Evolutionary conservation across 352 stramenopile genomes (phyloP).

Genomic region (Aphanomyces cochlioides): DNA sequence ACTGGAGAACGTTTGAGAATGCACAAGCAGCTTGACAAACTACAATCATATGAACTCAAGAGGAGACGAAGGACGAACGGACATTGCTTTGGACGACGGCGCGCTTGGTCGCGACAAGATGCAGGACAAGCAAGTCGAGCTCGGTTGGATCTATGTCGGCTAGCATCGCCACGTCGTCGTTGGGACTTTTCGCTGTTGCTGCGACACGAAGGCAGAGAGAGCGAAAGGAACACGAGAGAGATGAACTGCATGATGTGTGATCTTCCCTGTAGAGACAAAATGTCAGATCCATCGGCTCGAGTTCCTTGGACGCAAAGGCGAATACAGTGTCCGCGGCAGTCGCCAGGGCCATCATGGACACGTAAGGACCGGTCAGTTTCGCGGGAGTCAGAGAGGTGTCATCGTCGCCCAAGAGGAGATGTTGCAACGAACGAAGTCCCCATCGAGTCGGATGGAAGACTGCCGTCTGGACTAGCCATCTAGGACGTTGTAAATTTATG

Average conservation of each 20-base stretch:
- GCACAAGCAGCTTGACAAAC: conserved; percentile 8
- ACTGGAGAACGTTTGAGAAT: not conserved
- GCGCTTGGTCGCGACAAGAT: conserved; percentile 20
- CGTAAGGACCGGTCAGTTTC: conserved; percentile 1
- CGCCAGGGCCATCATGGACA: not conserved
- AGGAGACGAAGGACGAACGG: not conserved
- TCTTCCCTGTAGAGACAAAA: conserved; percentile 14
- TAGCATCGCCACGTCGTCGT: not conserved
- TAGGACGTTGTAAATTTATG: not conserved
- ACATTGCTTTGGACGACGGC: conserved; percentile 9
- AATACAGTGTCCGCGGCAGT: not conserved
- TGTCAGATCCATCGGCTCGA: conserved; percentile 8
- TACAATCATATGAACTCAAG: not conserved
- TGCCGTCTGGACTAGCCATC: conserved; percentile 10
- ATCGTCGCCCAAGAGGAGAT: not conserved
- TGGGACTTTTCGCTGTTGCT: not conserved
- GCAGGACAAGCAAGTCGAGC: conserved; percentile 7
- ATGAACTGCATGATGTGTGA: not conserved
- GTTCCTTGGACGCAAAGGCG: not conserved
- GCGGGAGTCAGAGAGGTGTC: not conserved
- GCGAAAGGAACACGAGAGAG: conserved; percentile 13
- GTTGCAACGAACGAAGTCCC: conserved; percentile 11
- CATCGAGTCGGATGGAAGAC: conserved; percentile 9
- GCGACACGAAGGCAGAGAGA: conserved; percentile 12
- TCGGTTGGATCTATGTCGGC: not conserved